Percentiles rank a stretch among this genome's conserved stretches.
These are phyloP conservation scores for Epithele typhae DNA, from an alignment of 768 basidiomycete genomes.

Conservation along the genomic window DNA sequence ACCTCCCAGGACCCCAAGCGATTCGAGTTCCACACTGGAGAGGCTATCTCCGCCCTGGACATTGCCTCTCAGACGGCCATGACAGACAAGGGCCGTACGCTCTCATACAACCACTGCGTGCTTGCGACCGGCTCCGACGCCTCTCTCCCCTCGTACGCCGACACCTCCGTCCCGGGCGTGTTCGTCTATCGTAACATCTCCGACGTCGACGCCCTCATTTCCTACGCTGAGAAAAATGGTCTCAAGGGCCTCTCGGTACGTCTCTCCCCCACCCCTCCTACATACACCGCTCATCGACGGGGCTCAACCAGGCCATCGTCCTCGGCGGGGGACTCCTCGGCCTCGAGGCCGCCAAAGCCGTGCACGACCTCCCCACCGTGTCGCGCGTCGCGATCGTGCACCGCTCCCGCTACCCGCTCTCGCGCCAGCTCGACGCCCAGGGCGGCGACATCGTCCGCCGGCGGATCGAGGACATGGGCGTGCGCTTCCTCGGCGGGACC, in stretches of 20 bases:
- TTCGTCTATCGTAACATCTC: slow-evolving; percentile 72
- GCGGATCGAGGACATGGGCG: slow-evolving; percentile 57
- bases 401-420: slow-evolving; percentile 47
- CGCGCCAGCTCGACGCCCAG: slow-evolving; percentile 53
- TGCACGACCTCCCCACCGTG: slow-evolving; percentile 51
- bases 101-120: slow-evolving; percentile 59
- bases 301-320: slow-evolving; percentile 36
- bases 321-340: slow-evolving; percentile 72
- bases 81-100: slow-evolving; percentile 39
- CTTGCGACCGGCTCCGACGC: slow-evolving; percentile 70
- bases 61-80: slow-evolving; percentile 38
- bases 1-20: slow-evolving; percentile 49
- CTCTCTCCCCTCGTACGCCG: slow-evolving; percentile 54
- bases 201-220: slow-evolving; percentile 60
- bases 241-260: slow-evolving; percentile 3
- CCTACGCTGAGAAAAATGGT: slow-evolving; percentile 44
- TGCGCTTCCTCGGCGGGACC: slow-evolving; percentile 45
- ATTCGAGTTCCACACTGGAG: slow-evolving; percentile 49
- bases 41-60: slow-evolving; percentile 40
- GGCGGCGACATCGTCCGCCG: slow-evolving; percentile 58
- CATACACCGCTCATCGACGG: neutral
- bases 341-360: slow-evolving; percentile 71
- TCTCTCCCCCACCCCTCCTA: neutral
- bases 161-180: slow-evolving; percentile 45
- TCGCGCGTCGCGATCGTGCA: slow-evolving; percentile 49